Conservation (phyloP, 129 eudicot genomes). For the Oenanthe sinensis region DNA sequence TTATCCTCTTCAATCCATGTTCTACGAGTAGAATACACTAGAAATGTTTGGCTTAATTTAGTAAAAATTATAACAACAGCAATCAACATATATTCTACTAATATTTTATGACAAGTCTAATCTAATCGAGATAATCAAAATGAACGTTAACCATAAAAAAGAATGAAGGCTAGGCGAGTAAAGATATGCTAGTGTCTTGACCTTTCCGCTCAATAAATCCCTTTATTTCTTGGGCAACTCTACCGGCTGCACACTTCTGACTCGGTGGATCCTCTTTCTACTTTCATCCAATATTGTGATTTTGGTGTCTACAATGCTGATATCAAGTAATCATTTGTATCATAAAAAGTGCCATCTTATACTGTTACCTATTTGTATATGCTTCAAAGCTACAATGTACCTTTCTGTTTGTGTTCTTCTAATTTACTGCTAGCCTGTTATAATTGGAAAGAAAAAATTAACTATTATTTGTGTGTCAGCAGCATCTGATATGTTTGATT, state of each 20-base stretch:
- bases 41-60: too few species aligned
- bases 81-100: neutral
- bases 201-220: slow-evolving; percentile 3
- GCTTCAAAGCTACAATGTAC: neutral
- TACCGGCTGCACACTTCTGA: slow-evolving; percentile 1
- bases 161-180: neutral
- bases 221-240: neutral
- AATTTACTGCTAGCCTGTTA: neutral
- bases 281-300: neutral
- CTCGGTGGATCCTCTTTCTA: neutral
- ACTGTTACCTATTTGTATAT: neutral
- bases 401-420: neutral
- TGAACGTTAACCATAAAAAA: neutral
- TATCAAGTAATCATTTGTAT: neutral
- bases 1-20: neutral
- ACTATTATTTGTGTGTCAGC: too few species aligned
- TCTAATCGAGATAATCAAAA: neutral
- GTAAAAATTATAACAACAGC: too few species aligned
- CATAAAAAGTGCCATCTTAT: neutral
- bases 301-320: neutral
- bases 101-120: neutral
- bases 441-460: too few species aligned
- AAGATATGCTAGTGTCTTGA: neutral
- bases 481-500: neutral
- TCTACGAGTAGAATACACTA: neutral